Evolutionary conservation across 2,329 filamentous ascomycete genomes (phyloP), one percentile per base, ranked within the genome.

Genomic region (Cryoendolithus antarcticus): DNA sequence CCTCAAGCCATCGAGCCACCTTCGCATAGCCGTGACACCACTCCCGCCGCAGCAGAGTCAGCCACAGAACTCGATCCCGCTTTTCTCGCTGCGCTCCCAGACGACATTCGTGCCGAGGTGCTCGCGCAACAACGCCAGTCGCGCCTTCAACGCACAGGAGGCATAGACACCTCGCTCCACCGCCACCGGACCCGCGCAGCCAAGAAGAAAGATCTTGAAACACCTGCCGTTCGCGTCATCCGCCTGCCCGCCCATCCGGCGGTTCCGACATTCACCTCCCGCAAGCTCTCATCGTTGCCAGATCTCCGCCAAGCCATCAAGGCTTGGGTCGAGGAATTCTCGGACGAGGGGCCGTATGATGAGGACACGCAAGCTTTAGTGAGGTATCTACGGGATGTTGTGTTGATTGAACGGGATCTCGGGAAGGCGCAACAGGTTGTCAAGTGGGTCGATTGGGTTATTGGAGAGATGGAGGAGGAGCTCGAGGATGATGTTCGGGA

Each of bases 41-140:
- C 40, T 35, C 45, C 44, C 8, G 39, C 36, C 4, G 28, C 45
- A 3, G 41, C 44, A 4, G 51, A 42, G 8, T 51, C 52, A 11
- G 46, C 50, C 9, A 67, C 70, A 35, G 68, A 73, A 32, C 60
- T 85, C 3, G 80, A 85, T 42, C 66, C 74, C 0, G 77, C 79
- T 0, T 88, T 95, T 52, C 75, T 96, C 2, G 76, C 80, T 1
- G 86, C 86, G 10, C 67, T 96, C 1, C 89, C 89, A 0, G 78
- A 82, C 47, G 84, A 93, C 34, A 73, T 93, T 34, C 76, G 83
- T 9, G 67, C 64, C 10, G 88, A 96, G 60, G 71, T 96, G 5
- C 60, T 94, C 2, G 77, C 75, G 12, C 83, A 93, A 51, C 79
- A 88, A 53, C 71, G 70, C 28, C 72, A 72, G 12, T 60, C 64